Conservation (phyloP, 768 basidiomycete genomes). For the Leccinum imitatum region DNA sequence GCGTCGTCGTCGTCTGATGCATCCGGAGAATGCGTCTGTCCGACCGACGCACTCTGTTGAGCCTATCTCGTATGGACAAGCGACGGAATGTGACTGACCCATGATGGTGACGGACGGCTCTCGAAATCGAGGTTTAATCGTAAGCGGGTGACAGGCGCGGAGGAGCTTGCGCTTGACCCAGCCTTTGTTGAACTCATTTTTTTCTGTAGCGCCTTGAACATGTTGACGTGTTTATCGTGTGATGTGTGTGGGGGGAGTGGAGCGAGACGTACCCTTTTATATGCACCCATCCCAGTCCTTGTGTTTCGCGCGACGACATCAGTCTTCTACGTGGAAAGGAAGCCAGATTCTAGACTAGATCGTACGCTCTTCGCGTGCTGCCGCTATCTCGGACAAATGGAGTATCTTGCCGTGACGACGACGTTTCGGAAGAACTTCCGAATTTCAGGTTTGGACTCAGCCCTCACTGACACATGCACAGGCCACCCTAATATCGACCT, state of each 20-base stretch:
- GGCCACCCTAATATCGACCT: not conserved
- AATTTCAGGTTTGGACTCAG: not conserved
- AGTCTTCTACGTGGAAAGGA: not conserved
- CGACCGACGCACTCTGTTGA: not conserved
- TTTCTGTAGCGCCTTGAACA: not conserved
- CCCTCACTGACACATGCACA: not conserved
- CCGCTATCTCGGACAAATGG: not conserved
- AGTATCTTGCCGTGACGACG: not conserved
- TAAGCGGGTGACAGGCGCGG: not conserved
- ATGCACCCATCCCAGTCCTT: not conserved
- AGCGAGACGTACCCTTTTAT: not conserved
- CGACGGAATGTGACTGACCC: not conserved
- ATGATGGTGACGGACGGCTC: not conserved
- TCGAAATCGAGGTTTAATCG: not conserved
- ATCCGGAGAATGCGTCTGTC: not conserved
- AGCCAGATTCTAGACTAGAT: not conserved
- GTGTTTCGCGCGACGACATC: not conserved
- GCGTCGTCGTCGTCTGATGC: not conserved
- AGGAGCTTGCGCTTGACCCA: not conserved
- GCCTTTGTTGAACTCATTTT: not conserved
- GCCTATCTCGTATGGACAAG: not conserved
- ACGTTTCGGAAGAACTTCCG: not conserved
- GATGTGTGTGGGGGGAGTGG: not conserved
- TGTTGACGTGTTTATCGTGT: not conserved
- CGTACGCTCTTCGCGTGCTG: not conserved